Conservation (phyloP, 176 grass and related monocot species). For the Hordeum vulgare region DNA sequence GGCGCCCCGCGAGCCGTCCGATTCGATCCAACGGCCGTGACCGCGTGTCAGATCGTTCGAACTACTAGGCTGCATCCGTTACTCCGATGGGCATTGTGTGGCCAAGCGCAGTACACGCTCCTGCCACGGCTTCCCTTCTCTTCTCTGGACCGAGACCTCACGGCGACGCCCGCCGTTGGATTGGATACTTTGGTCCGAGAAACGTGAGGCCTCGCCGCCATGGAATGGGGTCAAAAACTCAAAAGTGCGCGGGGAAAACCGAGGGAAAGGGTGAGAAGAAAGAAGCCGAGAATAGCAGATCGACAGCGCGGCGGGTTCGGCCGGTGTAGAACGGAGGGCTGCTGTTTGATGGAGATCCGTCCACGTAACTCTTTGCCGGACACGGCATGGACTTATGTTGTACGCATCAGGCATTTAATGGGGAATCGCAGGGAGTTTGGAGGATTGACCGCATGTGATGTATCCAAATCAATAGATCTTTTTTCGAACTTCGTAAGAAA, state of each 20-base stretch:
- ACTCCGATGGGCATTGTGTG: background rate
- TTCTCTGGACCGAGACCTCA: background rate
- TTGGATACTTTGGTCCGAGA: background rate
- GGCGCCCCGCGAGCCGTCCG: background rate
- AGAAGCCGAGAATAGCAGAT: background rate
- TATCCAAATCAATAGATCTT: background rate
- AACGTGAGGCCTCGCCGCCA: background rate
- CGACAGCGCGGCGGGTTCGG: background rate
- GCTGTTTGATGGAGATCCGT: background rate
- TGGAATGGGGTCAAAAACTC: background rate
- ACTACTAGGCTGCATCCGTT: background rate
- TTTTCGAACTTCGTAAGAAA: too few relatives aligned
- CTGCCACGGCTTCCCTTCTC: background rate
- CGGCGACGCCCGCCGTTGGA: background rate
- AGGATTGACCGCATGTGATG: background rate
- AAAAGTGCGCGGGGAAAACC: background rate
- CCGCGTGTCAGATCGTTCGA: background rate
- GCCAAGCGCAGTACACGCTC: conserved; percentile 11
- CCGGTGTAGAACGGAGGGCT: background rate
- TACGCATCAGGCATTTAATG: background rate
- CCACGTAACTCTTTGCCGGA: background rate
- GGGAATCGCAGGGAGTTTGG: background rate
- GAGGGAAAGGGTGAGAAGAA: background rate
- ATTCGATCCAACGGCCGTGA: background rate
- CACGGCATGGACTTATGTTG: background rate